These are phyloP conservation scores for Hypomyces perniciosus DNA, from an alignment of 2,329 filamentous ascomycete genomes.

Conservation along the genomic window DNA sequence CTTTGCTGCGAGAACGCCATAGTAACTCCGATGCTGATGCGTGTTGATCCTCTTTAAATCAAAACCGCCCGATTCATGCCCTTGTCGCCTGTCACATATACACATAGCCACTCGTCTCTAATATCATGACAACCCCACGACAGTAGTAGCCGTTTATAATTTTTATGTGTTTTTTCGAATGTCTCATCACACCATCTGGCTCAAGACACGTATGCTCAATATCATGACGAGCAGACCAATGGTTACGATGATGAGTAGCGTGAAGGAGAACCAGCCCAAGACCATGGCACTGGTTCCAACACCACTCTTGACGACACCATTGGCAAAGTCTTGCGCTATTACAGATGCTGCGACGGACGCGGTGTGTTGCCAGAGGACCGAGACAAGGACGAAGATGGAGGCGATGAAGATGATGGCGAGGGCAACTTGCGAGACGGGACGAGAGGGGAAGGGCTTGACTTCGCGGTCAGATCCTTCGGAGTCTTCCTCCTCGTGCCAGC, in stretches of 20 bases:
- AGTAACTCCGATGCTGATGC: slow-evolving; percentile 32
- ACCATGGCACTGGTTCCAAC: slow-evolving; percentile 96
- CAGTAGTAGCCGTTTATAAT: neutral
- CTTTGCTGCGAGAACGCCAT: slow-evolving; percentile 14
- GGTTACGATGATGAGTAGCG: slow-evolving; percentile 87
- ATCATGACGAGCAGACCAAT: slow-evolving; percentile 96
- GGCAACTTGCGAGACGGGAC: slow-evolving; percentile 86
- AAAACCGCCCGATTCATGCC: slow-evolving; percentile 10
- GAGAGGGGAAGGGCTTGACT: slow-evolving; percentile 88
- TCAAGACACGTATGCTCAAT: slow-evolving; percentile 77
- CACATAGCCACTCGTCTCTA: slow-evolving; percentile 8
- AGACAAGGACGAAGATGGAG: slow-evolving; percentile 67
- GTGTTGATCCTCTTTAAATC: slow-evolving; percentile 12
- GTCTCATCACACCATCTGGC: slow-evolving; percentile 43
- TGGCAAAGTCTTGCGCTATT: slow-evolving; percentile 87
- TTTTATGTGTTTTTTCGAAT: slow-evolving; percentile 3
- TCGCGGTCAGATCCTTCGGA: slow-evolving; percentile 76
- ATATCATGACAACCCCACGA: slow-evolving; percentile 4
- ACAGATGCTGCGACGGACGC: slow-evolving; percentile 92
- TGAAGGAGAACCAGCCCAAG: slow-evolving; percentile 95
- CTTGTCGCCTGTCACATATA: slow-evolving; percentile 16
- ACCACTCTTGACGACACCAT: slow-evolving; percentile 78
- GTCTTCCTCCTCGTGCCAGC: slow-evolving; percentile 91
- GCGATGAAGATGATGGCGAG: slow-evolving; percentile 84
- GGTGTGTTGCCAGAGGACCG: slow-evolving; percentile 84